Conservation (phyloP, 805 yeast genomes). For the Candida boidinii region DNA sequence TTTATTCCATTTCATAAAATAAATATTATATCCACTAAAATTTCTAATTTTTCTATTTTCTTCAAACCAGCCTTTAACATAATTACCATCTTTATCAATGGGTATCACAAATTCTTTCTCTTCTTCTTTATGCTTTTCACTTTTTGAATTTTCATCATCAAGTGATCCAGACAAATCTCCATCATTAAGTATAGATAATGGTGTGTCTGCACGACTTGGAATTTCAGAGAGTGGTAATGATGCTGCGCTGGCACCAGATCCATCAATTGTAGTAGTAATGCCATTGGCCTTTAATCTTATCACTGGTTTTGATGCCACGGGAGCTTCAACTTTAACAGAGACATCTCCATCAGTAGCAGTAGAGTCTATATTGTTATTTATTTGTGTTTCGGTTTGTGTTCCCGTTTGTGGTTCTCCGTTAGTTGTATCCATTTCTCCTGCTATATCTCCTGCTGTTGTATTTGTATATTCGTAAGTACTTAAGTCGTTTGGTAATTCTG, state of each 20-base stretch:
- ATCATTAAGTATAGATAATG: conserved; percentile 1
- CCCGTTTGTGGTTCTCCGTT: no score
- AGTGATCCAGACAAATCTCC: background rate
- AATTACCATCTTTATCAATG: conserved; percentile 16
- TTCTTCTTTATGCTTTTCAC: conserved; percentile 1
- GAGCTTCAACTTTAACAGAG: no score
- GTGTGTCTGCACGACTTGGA: conserved; percentile 14
- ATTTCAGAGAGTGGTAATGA: conserved; percentile 12
- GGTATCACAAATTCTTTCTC: conserved; percentile 18
- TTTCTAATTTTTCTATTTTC: conserved; percentile 11
- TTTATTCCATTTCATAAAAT: conserved; percentile 15
- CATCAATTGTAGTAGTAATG: background rate
- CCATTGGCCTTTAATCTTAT: conserved; percentile 1
- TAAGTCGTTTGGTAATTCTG: no score
- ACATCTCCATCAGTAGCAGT: no score
- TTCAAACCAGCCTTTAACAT: conserved; percentile 11
- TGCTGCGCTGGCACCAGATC: conserved; percentile 2
- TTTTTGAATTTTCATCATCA: background rate
- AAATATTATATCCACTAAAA: conserved; percentile 20
- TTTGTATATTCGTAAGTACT: no score
- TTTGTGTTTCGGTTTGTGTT: conserved; percentile 2
- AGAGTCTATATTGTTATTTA: conserved; percentile 3
- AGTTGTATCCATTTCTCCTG: no score
- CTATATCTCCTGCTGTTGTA: no score
- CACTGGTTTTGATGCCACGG: background rate